Percentiles rank a stretch among this genome's conserved stretches.
Conservation (phyloP, 1,284 basidiomycete species). For the Leccinum olivaceoglutinosum region DNA sequence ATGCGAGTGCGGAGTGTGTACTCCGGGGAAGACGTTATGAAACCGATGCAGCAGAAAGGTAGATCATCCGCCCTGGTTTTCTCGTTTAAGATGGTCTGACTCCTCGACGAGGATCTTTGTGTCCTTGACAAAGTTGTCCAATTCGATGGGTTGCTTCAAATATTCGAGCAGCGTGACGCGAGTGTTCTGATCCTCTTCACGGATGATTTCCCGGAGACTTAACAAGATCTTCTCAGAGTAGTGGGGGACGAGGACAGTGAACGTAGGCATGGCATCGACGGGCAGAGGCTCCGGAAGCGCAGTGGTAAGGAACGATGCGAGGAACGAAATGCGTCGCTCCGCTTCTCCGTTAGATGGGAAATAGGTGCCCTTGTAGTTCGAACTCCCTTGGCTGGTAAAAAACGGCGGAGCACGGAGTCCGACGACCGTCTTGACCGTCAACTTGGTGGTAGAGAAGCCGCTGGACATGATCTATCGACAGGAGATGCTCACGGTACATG, state of each 20-base stretch:
- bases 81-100: conserved; percentile 67
- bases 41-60: conserved; percentile 99
- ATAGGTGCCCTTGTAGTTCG: conserved; percentile 73
- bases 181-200: conserved; percentile 94
- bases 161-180: conserved; percentile 95
- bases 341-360: conserved; percentile 94
- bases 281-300: conserved; percentile 89
- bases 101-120: conserved; percentile 99
- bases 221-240: conserved; percentile 96
- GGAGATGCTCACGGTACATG: conserved; percentile 94
- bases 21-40: conserved; percentile 98
- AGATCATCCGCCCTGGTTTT: conserved; percentile 90
- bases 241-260: conserved; percentile 93
- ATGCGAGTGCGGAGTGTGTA: conserved; percentile 99
- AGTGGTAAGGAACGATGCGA: conserved; percentile 91
- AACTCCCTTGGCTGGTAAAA: conserved; percentile 86
- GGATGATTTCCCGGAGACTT: conserved; percentile 91
- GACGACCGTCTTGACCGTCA: conserved; percentile 78
- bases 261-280: conserved; percentile 95
- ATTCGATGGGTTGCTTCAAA: conserved; percentile 98
- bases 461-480: conserved; percentile 94
- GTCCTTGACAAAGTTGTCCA: conserved; percentile 99
- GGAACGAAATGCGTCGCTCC: conserved; percentile 94
- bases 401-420: conserved; percentile 92
- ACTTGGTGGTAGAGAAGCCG: conserved; percentile 92